Evolutionary conservation across 73 alveolate genomes (phyloP), one percentile per base, ranked within the genome.

Genomic region (Diophrys sp.): DNA sequence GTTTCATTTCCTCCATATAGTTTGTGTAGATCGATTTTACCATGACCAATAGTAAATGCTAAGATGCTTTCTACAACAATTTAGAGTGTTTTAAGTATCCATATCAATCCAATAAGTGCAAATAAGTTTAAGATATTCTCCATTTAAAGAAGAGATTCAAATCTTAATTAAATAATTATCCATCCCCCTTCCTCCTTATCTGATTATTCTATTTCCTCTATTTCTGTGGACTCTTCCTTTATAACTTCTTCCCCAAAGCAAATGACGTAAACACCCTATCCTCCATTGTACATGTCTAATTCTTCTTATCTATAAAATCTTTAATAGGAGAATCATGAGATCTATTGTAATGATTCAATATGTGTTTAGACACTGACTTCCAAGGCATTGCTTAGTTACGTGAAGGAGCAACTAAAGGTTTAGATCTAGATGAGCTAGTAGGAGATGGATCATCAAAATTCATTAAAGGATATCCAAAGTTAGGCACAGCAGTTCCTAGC

Each of bases 1-100:
- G 76, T 33, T 18, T 72, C 79, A 32, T 71, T 71, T 31, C 79
- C 79, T 2, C 33, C 11, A 23, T 29, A 29, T 54, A 30, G 29
- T n/a, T n/a, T n/a, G n/a, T n/a, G n/a, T n/a, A n/a, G n/a, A n/a
- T n/a, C n/a, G n/a, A n/a, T n/a, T n/a, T n/a, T n/a, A n/a, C n/a
- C n/a, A n/a, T n/a, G n/a, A n/a, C n/a, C n/a, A n/a, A n/a, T n/a
- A n/a, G n/a, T n/a, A n/a, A n/a, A n/a, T n/a, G n/a, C n/a, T n/a
- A n/a, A n/a, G n/a, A n/a, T n/a, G n/a, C n/a, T n/a, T n/a, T n/a
- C n/a, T n/a, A n/a, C n/a, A n/a, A n/a, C n/a, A n/a, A n/a, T n/a
- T n/a, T n/a, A n/a, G n/a, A n/a, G n/a, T n/a, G n/a, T n/a, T n/a
- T n/a, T n/a, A n/a, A n/a, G n/a, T n/a, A n/a, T n/a, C n/a, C n/a